Conservation (phyloP, 1,139 yeast species). For the Taphrina sp. region DNA sequence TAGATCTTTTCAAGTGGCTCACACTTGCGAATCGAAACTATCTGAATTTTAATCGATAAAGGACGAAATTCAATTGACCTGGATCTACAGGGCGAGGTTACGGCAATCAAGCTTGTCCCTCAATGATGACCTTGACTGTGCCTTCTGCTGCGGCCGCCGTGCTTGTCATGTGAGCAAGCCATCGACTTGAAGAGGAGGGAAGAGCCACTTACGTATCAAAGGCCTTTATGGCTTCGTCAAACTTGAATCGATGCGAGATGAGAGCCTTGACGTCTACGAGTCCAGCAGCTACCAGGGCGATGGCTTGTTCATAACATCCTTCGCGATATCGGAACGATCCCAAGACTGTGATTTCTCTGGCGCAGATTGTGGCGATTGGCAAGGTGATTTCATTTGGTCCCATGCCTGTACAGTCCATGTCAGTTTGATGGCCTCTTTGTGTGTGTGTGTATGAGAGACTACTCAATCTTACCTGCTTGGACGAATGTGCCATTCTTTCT, state of each 20-base stretch:
- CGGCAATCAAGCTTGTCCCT: constrained; percentile 14
- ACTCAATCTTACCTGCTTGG: constrained; percentile 62
- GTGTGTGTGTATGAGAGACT: too few relatives aligned
- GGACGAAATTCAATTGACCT: neutral
- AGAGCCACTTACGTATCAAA: constrained; percentile 50
- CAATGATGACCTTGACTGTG: constrained; percentile 33
- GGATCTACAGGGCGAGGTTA: neutral
- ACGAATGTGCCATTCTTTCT: constrained; percentile 65
- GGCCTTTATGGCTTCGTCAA: constrained; percentile 75
- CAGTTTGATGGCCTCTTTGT: too few relatives aligned
- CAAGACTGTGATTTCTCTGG: constrained; percentile 64
- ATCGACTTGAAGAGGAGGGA: neutral
- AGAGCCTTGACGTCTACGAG: constrained; percentile 62
- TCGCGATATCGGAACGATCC: constrained; percentile 76
- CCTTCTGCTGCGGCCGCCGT: constrained; percentile 33
- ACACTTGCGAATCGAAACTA: too few relatives aligned
- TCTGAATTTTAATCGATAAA: too few relatives aligned
- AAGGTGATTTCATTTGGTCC: constrained; percentile 64
- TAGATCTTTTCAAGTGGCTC: too few relatives aligned
- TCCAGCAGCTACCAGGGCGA: constrained; percentile 62
- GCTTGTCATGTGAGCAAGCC: neutral
- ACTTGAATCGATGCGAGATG: constrained; percentile 73
- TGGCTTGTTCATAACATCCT: constrained; percentile 77
- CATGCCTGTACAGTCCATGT: constrained; percentile 44
- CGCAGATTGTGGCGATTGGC: constrained; percentile 71